A percentile compares a stretch with the other conserved stretches of the same genome.
These are phyloP conservation scores for Xanthoconium purpureum DNA, from an alignment of 768 basidiomycete genomes.

Conservation along the genomic window DNA sequence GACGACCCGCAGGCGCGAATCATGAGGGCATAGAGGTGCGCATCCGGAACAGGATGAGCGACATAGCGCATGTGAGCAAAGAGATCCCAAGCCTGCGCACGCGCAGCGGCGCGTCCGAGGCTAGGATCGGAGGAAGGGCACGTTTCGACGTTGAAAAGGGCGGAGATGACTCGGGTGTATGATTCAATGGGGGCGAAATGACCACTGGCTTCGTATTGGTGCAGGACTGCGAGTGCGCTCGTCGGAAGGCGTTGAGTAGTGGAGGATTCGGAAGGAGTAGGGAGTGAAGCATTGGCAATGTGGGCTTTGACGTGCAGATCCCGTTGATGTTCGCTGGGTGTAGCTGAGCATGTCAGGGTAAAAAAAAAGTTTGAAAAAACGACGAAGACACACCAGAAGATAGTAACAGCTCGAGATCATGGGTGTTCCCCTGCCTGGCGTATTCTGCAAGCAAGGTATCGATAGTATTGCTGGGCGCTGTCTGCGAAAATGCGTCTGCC, in stretches of 20 bases:
- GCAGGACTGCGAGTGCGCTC: slow-evolving; percentile 63
- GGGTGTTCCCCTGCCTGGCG: slow-evolving; percentile 44
- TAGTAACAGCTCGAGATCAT: slow-evolving; percentile 45
- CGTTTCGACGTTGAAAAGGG: slow-evolving; percentile 48
- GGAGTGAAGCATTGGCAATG: slow-evolving; percentile 30
- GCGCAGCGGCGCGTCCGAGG: slow-evolving; percentile 43
- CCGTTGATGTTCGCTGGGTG: slow-evolving; percentile 54
- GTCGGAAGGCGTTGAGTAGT: slow-evolving; percentile 47
- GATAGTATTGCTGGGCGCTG: slow-evolving; percentile 35
- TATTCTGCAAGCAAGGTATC: slow-evolving; percentile 50
- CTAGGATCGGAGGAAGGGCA: slow-evolving; percentile 19
- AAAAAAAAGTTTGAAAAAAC: background rate
- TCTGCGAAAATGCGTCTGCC: background rate
- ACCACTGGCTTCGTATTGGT: slow-evolving; percentile 64
- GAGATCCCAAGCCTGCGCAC: slow-evolving; percentile 89
- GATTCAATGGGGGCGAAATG: slow-evolving; percentile 67
- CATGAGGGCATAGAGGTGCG: slow-evolving; percentile 76
- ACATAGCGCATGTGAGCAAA: slow-evolving; percentile 96
- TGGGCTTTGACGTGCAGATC: slow-evolving; percentile 73
- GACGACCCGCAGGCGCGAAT: slow-evolving; percentile 76
- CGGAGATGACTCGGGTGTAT: slow-evolving; percentile 66
- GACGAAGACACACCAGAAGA: slow-evolving; percentile 37
- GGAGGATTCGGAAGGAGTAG: slow-evolving; percentile 21
- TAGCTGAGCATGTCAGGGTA: slow-evolving; percentile 19
- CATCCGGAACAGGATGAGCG: slow-evolving; percentile 79